phyloP scores from a whole-genome alignment of 176 grass and related monocot genomes.

The Musa itinerans region DNA sequence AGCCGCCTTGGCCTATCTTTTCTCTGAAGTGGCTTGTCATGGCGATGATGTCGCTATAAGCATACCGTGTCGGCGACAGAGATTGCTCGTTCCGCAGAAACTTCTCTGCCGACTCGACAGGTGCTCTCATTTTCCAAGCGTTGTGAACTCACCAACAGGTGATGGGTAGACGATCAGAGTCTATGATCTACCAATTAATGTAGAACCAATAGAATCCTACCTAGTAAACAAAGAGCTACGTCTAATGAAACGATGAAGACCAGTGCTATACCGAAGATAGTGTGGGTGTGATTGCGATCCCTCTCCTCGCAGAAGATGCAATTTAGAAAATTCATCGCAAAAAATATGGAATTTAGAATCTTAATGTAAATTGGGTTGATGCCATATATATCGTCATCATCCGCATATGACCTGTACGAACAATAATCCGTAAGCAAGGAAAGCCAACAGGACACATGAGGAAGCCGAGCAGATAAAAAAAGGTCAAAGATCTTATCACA shows the following conservation, averaged over 20 bases:
- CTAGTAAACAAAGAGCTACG: background rate
- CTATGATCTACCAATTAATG: background rate
- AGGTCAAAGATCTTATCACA: background rate
- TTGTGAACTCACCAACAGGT: conserved; percentile 25
- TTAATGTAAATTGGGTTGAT: too few relatives aligned
- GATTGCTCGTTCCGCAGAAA: conserved; percentile 25
- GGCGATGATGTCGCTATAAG: conserved; percentile 17
- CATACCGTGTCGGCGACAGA: background rate
- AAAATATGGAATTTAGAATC: background rate
- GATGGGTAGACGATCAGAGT: too few relatives aligned
- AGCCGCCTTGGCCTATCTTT: conserved; percentile 19
- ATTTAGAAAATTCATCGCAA: background rate
- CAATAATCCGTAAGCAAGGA: too few relatives aligned
- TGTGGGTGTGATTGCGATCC: background rate
- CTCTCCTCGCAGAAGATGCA: background rate
- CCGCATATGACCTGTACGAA: too few relatives aligned
- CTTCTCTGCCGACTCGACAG: conserved; percentile 25
- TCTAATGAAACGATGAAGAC: background rate
- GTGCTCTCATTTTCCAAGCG: conserved; percentile 20
- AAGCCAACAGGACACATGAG: too few relatives aligned
- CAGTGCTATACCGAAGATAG: background rate
- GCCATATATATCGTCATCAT: too few relatives aligned
- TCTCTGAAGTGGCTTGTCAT: conserved; percentile 2
- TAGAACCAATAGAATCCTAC: background rate
- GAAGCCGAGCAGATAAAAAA: background rate